Evolutionary conservation across 768 basidiomycete genomes (phyloP).

Genomic region (Thelephora aurantiotincta): DNA sequence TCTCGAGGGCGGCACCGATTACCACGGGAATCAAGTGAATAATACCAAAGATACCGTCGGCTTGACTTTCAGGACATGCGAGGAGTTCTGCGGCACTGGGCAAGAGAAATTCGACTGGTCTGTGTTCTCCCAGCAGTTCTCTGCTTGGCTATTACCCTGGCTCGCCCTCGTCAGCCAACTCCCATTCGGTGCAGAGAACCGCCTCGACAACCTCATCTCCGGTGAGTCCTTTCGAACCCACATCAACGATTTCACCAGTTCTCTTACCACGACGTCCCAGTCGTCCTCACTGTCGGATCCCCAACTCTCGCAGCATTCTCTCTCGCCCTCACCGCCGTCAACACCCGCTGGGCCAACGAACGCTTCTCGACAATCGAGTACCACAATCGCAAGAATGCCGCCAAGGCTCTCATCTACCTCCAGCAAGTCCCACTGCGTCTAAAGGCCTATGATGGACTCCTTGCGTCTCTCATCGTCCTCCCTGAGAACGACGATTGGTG

Average conservation of each 20-base stretch:
- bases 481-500: constrained; percentile 30
- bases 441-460: constrained; percentile 8
- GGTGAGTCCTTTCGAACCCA: not conserved
- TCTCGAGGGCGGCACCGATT: not conserved
- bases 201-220: constrained; percentile 26
- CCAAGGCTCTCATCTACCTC: constrained; percentile 22
- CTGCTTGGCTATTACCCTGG: constrained; percentile 33
- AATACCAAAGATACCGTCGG: not conserved
- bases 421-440: constrained; percentile 28
- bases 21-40: not conserved
- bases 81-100: not conserved
- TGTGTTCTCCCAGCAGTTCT: constrained; percentile 19
- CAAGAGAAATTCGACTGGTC: not conserved
- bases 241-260: not conserved
- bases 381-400: constrained; percentile 18
- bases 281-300: constrained; percentile 29
- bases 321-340: constrained; percentile 26
- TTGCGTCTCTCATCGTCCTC: constrained; percentile 28
- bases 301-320: constrained; percentile 33
- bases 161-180: constrained; percentile 33
- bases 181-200: constrained; percentile 29
- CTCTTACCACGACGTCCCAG: not conserved
- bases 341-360: constrained; percentile 26
- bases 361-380: constrained; percentile 18
- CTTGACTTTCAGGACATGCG: not conserved